A percentile compares a stretch with the other conserved stretches of the same genome.
Conservation (phyloP, 805 yeast species). For the Lipomyces anomalus region DNA sequence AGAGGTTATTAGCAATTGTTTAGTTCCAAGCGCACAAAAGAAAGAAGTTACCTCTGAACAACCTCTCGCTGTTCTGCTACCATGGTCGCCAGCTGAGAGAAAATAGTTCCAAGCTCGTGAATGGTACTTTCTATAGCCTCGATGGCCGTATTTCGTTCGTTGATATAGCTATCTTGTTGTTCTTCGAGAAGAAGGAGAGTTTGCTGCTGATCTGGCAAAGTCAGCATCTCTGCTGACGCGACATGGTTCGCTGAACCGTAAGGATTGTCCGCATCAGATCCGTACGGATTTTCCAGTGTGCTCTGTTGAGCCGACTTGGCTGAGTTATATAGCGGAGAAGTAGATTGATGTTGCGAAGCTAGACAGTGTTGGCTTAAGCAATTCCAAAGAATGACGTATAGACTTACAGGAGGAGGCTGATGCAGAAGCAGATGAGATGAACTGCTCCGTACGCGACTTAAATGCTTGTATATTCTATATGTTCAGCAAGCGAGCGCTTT, state of each 20-base stretch:
- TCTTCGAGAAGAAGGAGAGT: conserved; percentile 77
- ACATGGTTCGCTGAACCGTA: conserved; percentile 24
- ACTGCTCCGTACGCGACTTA: conserved; percentile 76
- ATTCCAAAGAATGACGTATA: not conserved
- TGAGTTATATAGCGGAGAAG: conserved; percentile 34
- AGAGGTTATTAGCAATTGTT: not conserved
- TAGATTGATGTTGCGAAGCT: conserved; percentile 21
- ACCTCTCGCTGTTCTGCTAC: conserved; percentile 96
- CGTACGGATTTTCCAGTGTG: conserved; percentile 22
- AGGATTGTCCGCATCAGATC: conserved; percentile 19
- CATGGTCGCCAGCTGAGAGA: conserved; percentile 94
- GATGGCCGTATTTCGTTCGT: conserved; percentile 81
- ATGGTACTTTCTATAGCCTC: conserved; percentile 96
- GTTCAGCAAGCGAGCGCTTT: too few species aligned
- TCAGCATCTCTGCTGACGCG: conserved; percentile 49
- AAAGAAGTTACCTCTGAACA: conserved; percentile 54
- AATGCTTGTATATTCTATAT: conserved; percentile 61
- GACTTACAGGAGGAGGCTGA: conserved; percentile 24
- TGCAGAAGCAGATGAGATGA: conserved; percentile 48
- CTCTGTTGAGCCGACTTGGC: conserved; percentile 19
- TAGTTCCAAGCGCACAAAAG: not conserved
- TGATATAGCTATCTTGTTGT: conserved; percentile 67
- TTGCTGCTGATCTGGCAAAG: conserved; percentile 83
- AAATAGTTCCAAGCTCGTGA: conserved; percentile 90
- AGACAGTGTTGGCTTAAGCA: not conserved